A percentile compares a stretch with the other conserved stretches of the same genome.
Conservation (phyloP, 176 grass and related monocot species). For the Leersia perrieri region DNA sequence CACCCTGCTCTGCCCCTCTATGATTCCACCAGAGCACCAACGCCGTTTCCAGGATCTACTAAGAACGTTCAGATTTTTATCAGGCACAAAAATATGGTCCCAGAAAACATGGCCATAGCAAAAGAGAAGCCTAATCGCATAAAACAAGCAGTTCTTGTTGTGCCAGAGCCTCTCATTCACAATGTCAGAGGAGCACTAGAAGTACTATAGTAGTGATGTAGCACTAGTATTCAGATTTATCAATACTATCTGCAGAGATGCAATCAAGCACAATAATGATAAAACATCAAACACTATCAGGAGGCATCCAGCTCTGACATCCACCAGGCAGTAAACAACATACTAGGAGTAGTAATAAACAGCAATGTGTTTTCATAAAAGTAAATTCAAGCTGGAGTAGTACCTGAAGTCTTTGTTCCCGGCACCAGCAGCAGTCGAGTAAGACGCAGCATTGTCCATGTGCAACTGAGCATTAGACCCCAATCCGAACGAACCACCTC, state of each 20-base stretch:
- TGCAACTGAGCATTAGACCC: slow-evolving; percentile 47
- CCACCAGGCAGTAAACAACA: not conserved
- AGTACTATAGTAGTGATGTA: not conserved
- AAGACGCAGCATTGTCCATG: slow-evolving; percentile 40
- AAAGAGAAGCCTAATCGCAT: not conserved
- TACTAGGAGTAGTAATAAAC: too few relatives aligned
- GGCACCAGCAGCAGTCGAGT: slow-evolving; percentile 35
- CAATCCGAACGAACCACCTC: slow-evolving; percentile 17
- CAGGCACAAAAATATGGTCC: slow-evolving; percentile 33
- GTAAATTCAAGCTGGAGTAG: not conserved
- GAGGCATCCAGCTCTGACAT: slow-evolving; percentile 6
- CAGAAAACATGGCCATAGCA: slow-evolving; percentile 29
- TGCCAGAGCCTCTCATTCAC: slow-evolving; percentile 6
- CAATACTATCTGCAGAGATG: not conserved
- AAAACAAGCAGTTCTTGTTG: not conserved
- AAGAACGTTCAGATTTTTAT: slow-evolving; percentile 9
- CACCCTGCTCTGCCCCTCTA: slow-evolving; percentile 17
- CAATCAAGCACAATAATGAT: slow-evolving; percentile 14
- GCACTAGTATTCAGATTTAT: not conserved
- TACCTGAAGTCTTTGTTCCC: slow-evolving; percentile 63
- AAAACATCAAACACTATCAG: slow-evolving; percentile 6
- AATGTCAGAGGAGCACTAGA: not conserved
- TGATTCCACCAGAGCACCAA: slow-evolving; percentile 24
- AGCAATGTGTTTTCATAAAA: slow-evolving; percentile 11
- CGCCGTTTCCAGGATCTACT: not conserved